Evolutionary conservation across 495 filamentous ascomycete genomes (phyloP), one percentile per base, ranked within the genome.

Genomic region (Sphaerosporella brunnea): DNA sequence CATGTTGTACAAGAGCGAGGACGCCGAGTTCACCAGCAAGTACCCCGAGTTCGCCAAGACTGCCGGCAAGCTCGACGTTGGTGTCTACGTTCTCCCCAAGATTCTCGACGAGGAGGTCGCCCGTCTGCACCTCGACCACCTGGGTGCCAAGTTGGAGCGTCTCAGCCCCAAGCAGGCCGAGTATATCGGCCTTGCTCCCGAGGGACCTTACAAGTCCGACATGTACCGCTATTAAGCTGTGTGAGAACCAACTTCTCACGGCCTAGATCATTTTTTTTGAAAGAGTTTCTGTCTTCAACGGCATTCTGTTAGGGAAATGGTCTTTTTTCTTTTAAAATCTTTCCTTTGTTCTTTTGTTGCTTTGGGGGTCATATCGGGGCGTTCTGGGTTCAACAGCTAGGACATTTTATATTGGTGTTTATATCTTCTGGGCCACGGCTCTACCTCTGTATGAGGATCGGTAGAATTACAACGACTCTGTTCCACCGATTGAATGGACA

Each of bases 51-150:
- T 94, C 68, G 85, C 82, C 67, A 82, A 85, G 73, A 74, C 74
- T 44, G 71, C 70, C 58, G 79, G 78, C 64, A 90, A 90, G 75
- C 87, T 94, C 64, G 71, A 73, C 49, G 71, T 90, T 59, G 80
- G 87, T 57, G 92, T 97, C 70, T 95, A 92, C 66, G 88, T 94
- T 47, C 77, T 97, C 48, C 90, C 90, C 62, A 97, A 97, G 86
- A 84, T 93, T 55, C 75, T 97, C 34, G 90, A 97, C 55, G 90
- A 97, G 78, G 83, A 94, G 69, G 90, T 97, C 61, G 90, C 90
- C 55, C 73, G 78, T 58, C 81, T 93, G 53, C 90, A 97, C 68
- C 68, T 96, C 59, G 77, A 72, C 45, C 92, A 96, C 73, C 48
- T 92, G 73, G 93, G 93, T 68, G 90, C 73, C 63, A 85, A 96